These are phyloP conservation scores for Rhododendron simsii DNA, from an alignment of 148 eudicot species.

Conservation along the genomic window DNA sequence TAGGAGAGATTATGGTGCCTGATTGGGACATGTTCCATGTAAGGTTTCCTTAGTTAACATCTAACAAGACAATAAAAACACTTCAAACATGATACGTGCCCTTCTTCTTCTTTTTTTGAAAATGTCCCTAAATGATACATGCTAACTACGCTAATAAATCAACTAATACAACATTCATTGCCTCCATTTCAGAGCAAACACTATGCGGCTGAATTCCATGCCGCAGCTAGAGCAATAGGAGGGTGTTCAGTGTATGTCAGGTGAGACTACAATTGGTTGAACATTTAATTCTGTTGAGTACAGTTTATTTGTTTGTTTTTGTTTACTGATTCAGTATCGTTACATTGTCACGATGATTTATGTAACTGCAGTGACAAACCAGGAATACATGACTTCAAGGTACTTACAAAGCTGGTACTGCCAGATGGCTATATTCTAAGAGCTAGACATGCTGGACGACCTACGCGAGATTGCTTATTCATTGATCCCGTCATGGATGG, in stretches of 20 bases:
- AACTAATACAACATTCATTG: background rate
- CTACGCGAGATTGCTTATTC: slow-evolving; percentile 59
- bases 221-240: slow-evolving; percentile 52
- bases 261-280: slow-evolving; percentile 14
- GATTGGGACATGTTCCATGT: slow-evolving; percentile 77
- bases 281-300: background rate
- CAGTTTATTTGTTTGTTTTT: background rate
- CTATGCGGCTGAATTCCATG: slow-evolving; percentile 52
- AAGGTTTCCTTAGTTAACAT: slow-evolving; percentile 4
- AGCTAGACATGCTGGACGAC: slow-evolving; percentile 53
- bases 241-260: slow-evolving; percentile 64
- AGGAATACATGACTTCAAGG: slow-evolving; percentile 46
- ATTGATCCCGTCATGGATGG: slow-evolving; percentile 59
- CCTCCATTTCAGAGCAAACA: slow-evolving; percentile 43
- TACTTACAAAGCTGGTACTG: slow-evolving; percentile 47
- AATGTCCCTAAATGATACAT: background rate
- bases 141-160: background rate
- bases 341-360: background rate
- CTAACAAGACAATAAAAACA: background rate
- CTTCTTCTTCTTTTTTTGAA: too few relatives aligned
- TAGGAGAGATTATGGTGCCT: slow-evolving; percentile 66
- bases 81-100: background rate
- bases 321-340: background rate
- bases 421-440: slow-evolving; percentile 57
- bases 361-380: slow-evolving; percentile 49